Percentiles rank a stretch among this genome's conserved stretches.
phyloP scores from a whole-genome alignment of 2,329 filamentous ascomycete genomes.

The Aspergillus tamarii region DNA sequence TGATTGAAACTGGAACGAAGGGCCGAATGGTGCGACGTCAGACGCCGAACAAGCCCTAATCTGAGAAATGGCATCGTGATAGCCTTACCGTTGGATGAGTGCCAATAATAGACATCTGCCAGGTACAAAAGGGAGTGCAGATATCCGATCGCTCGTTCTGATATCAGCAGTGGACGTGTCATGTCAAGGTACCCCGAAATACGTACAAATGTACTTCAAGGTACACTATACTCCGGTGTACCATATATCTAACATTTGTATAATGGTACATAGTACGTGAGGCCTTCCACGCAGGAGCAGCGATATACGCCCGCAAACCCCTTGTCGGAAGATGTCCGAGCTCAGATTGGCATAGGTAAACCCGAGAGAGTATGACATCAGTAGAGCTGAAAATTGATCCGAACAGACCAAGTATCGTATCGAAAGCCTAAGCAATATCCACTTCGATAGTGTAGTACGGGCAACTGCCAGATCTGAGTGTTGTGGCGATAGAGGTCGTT shows the following conservation, averaged over 20 bases:
- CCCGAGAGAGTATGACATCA: slow-evolving; percentile 18
- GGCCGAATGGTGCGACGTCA: slow-evolving; percentile 13
- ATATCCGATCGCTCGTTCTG: slow-evolving; percentile 12
- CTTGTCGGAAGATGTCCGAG: slow-evolving; percentile 8
- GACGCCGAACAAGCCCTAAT: slow-evolving; percentile 1
- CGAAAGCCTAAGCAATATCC: not conserved
- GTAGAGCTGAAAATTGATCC: slow-evolving; percentile 4
- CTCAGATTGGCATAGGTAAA: not conserved
- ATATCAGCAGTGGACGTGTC: slow-evolving; percentile 8
- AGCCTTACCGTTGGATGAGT: slow-evolving; percentile 19
- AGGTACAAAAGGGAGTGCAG: slow-evolving; percentile 23
- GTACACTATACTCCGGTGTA: not conserved
- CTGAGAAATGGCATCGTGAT: slow-evolving; percentile 11
- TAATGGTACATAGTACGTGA: not conserved
- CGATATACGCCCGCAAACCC: not conserved
- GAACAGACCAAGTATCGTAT: slow-evolving; percentile 7
- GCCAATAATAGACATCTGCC: slow-evolving; percentile 24
- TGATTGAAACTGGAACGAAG: not conserved
- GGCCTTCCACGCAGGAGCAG: not conserved
- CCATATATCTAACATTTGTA: not conserved
- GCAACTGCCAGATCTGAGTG: slow-evolving; percentile 6
- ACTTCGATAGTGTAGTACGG: not conserved
- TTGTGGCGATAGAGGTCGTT: slow-evolving; percentile 3
- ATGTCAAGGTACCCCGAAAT: not conserved
- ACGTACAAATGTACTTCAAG: not conserved